Percentiles rank a stretch among this genome's conserved stretches.
Evolutionary conservation across 345 rosid species (phyloP).

Genomic region (Pelargonium nanum): DNA sequence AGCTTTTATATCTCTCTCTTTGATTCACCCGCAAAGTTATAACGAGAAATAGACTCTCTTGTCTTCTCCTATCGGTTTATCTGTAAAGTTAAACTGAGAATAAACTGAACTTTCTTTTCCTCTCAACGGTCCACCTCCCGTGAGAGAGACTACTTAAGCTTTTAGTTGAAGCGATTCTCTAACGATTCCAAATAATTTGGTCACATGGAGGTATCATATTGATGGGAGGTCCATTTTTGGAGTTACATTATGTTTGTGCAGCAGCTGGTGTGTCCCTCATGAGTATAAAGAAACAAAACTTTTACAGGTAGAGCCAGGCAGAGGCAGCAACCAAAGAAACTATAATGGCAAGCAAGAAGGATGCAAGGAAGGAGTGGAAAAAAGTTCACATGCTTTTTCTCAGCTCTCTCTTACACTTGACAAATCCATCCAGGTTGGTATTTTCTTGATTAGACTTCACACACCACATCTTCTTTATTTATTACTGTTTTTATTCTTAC

Average conservation of each 20-base stretch:
- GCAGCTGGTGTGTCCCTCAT: constrained; percentile 6
- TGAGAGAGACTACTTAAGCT: too few relatives aligned
- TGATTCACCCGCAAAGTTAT: too few relatives aligned
- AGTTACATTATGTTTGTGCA: background rate
- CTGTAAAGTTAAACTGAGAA: too few relatives aligned
- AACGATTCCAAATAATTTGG: background rate
- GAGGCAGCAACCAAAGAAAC: constrained; percentile 17
- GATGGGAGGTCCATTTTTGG: background rate
- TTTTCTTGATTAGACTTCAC: background rate
- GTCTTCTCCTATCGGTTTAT: too few relatives aligned
- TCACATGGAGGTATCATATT: background rate
- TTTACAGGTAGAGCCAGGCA: constrained; percentile 19
- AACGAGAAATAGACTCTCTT: too few relatives aligned
- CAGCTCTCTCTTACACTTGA: constrained; percentile 29
- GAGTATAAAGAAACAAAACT: constrained; percentile 22
- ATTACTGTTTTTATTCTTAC: background rate
- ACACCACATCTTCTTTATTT: background rate
- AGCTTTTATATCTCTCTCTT: too few relatives aligned
- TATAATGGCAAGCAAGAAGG: constrained; percentile 31
- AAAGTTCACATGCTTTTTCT: constrained; percentile 39
- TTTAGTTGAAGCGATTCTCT: too few relatives aligned
- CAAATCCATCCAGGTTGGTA: constrained; percentile 29
- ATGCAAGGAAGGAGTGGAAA: constrained; percentile 16
- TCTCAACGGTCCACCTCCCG: too few relatives aligned
- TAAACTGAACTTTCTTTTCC: too few relatives aligned